These are phyloP conservation scores for Eucommia ulmoides DNA, from an alignment of 257 asterid genomes.

Conservation along the genomic window DNA sequence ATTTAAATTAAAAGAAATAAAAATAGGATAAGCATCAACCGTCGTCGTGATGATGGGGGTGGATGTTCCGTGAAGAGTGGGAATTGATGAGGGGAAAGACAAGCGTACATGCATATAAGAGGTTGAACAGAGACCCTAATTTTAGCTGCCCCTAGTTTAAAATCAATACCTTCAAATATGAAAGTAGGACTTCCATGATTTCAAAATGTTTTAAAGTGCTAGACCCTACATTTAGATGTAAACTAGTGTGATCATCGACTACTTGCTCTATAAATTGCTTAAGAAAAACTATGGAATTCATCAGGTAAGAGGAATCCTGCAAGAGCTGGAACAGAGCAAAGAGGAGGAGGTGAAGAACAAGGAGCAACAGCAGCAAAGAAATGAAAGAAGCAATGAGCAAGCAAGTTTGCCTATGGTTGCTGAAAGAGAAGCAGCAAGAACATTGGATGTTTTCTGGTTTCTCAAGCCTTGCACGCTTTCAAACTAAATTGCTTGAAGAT, in stretches of 20 bases:
- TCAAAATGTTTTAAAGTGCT: neutral
- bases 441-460: constrained; percentile 93
- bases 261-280: neutral
- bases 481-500: constrained; percentile 18
- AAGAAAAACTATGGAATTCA: neutral
- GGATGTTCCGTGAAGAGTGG: too few species aligned
- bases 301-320: constrained; percentile 60
- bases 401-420: constrained; percentile 11
- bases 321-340: constrained; percentile 36
- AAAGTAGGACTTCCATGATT: too few species aligned
- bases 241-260: neutral
- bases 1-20: too few species aligned
- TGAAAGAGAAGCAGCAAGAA: constrained; percentile 62
- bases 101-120: too few species aligned
- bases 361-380: constrained; percentile 20
- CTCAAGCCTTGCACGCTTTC: constrained; percentile 89
- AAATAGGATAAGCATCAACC: too few species aligned
- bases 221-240: neutral
- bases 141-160: neutral
- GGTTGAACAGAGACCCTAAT: neutral
- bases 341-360: constrained; percentile 24
- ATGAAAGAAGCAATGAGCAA: constrained; percentile 13
- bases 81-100: too few species aligned
- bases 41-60: too few species aligned
- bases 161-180: too few species aligned